Base-by-base conservation (phyloP, 352 stramenopile genomes). In the Phytophthora lateralis region DNA sequence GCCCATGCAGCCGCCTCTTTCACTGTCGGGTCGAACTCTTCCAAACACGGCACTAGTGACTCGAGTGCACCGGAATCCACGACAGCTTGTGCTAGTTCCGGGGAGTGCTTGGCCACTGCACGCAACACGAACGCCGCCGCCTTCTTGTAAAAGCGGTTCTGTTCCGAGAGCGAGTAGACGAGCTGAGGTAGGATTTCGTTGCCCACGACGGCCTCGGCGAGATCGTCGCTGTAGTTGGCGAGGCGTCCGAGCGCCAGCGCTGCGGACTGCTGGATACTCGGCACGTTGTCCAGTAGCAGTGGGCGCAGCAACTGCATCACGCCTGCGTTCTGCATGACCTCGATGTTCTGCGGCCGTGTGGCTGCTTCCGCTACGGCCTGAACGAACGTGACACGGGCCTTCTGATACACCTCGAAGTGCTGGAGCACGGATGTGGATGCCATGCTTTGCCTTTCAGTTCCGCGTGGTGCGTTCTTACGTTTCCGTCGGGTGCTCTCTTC, bases 61-160 rank as follows among this genome's bases (percentile, higher is more conserved):
- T 98, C 92, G 12, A 98, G 75, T 6, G 94, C 94, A 26, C 84
- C 92, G 0, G 87, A 97, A 62, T 98, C 94, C 9, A 98, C 93
- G 0, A 98, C 95, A 5, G 93, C 94, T 67, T 98, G 93, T 12
- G 95, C 95, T 15, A 98, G 78, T 46, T 98, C 93, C 6, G 93
- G 93, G 11, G 91, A 98, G 66, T 98, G 95, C 69, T 98, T 98
- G 27, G 95, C 94, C 26, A 98, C 94, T 14, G 95, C 88, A 2
- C 95, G 86, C 42, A 98, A 69, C 18, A 98, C 94, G 60, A 98
- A 98, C 4, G 93, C 93, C 2, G 94, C 94, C 0, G 95, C 91
- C 64, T 98, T 98, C 73, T 98, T 98, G 77, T 98, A 98, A 60
- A 98, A 98, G 38, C 94, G 79, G 64, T 98, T 98, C 67, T 98